phyloP scores from a whole-genome alignment of 2,329 filamentous ascomycete species.

The Biscogniauxia sp. region DNA sequence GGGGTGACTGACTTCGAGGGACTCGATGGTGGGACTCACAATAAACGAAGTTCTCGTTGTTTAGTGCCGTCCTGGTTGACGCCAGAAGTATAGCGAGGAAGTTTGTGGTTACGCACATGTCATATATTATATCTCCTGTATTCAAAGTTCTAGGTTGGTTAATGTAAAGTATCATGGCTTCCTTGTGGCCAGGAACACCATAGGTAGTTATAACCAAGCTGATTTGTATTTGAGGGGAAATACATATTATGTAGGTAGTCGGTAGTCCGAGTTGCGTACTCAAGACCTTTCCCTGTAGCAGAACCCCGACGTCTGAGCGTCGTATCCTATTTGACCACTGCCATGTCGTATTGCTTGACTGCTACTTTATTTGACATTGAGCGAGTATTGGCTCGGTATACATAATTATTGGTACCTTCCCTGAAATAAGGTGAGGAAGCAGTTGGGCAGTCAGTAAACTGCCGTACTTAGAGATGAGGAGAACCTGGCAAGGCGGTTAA shows the following conservation, averaged over 20 bases:
- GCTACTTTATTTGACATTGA: not conserved
- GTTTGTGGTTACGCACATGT: not conserved
- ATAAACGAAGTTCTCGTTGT: not conserved
- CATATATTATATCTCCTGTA: not conserved
- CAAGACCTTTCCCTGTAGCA: not conserved
- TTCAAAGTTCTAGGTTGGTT: not conserved
- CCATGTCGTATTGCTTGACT: not conserved
- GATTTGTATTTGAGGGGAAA: not conserved
- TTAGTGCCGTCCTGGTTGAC: not conserved
- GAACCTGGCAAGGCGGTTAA: not conserved
- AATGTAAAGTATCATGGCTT: not conserved
- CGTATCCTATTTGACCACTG: not conserved
- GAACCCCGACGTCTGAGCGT: not conserved
- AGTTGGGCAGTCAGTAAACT: not conserved
- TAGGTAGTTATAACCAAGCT: not conserved
- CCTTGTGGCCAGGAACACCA: not conserved
- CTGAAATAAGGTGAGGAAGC: not conserved
- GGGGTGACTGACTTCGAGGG: slow-evolving; percentile 26
- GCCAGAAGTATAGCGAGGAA: not conserved
- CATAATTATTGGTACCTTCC: not conserved
- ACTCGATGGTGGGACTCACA: slow-evolving; percentile 9
- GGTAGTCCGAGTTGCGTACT: not conserved
- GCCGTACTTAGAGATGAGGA: not conserved
- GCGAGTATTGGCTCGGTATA: not conserved
- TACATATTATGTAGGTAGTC: not conserved